Conservation (phyloP, 2,329 filamentous ascomycete species). For the Venturia effusa region DNA sequence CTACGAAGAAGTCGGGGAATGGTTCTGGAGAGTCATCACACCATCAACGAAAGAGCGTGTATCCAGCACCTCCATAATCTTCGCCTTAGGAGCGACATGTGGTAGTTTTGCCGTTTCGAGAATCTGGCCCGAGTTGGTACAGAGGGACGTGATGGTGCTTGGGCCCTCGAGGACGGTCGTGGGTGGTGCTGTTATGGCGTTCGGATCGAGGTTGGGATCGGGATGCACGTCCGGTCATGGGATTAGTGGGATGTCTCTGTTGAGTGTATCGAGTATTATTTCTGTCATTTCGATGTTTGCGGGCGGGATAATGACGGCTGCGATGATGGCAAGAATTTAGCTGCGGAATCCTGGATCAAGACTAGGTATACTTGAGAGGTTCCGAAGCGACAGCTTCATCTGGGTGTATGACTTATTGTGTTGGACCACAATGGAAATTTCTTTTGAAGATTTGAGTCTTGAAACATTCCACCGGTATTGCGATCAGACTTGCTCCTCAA, state of each 20-base stretch:
- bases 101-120: conserved; percentile 33
- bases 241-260: conserved; percentile 53
- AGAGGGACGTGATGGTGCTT: not conserved
- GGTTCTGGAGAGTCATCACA: conserved; percentile 26
- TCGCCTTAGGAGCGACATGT: conserved; percentile 40
- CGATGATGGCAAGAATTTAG: too few relatives aligned
- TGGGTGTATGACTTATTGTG: too few relatives aligned
- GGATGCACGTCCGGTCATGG: conserved; percentile 62
- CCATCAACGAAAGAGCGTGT: conserved; percentile 17
- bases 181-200: conserved; percentile 47
- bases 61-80: conserved; percentile 37
- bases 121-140: conserved; percentile 11
- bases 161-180: conserved; percentile 28
- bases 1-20: conserved; percentile 50
- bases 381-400: too few relatives aligned
- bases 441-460: too few relatives aligned
- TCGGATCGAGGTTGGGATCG: conserved; percentile 52
- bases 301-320: conserved; percentile 31
- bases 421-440: too few relatives aligned
- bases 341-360: too few relatives aligned
- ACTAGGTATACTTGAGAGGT: too few relatives aligned
- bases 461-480: too few relatives aligned
- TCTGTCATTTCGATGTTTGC: conserved; percentile 49
- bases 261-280: conserved; percentile 51
- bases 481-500: too few relatives aligned